These are phyloP conservation scores for Agapanthus africanus DNA, from an alignment of 106 monocot species.

Conservation along the genomic window DNA sequence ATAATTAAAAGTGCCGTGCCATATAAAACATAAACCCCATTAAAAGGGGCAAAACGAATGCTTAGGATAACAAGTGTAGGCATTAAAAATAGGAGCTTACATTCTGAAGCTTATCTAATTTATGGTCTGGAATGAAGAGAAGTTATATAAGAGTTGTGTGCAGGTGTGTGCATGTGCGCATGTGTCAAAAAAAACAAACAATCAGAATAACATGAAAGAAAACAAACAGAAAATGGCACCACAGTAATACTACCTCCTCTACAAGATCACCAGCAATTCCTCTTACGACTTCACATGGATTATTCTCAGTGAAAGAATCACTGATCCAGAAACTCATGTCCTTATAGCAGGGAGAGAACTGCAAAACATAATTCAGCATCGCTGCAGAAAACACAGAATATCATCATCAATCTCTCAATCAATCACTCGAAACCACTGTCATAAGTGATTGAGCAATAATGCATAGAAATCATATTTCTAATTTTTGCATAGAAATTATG, in stretches of 20 bases:
- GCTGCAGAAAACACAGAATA: neutral
- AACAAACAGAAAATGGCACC: neutral
- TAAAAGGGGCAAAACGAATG: neutral
- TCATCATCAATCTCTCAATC: neutral
- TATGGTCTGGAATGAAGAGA: no score
- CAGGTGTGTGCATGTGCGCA: no score
- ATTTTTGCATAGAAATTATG: neutral
- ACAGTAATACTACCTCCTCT: slow-evolving; percentile 57
- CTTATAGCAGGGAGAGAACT: slow-evolving; percentile 98
- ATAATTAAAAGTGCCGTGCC: neutral
- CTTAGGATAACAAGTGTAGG: neutral
- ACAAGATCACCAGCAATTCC: slow-evolving; percentile 96
- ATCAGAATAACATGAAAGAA: no score
- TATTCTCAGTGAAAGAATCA: slow-evolving; percentile 92
- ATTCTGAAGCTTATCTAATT: no score
- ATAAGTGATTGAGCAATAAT: neutral
- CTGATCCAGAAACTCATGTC: slow-evolving; percentile 99
- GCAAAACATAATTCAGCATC: slow-evolving; percentile 16
- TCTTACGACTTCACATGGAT: slow-evolving; percentile 97
- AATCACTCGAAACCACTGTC: neutral
- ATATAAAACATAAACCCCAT: neutral
- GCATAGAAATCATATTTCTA: neutral
- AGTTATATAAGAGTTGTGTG: no score
- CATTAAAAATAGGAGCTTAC: neutral
- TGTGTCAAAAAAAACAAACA: no score